Evolutionary conservation across 2,329 filamentous ascomycete species (phyloP).

Genomic region (Colletotrichum theobromicola): DNA sequence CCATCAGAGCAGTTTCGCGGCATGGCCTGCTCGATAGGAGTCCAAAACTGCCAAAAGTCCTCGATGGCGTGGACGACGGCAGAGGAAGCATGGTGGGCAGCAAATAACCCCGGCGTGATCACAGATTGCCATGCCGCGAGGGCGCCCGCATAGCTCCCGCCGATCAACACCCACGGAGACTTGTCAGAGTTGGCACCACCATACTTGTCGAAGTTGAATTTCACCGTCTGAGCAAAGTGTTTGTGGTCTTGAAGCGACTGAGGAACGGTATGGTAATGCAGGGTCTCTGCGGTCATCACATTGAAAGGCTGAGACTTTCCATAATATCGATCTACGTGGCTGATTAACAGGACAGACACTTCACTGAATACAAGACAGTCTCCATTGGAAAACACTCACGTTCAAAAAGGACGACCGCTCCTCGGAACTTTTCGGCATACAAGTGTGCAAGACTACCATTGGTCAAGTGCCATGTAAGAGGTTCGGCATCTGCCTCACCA

Average conservation of each 20-base stretch:
- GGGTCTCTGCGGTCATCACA: constrained; percentile 14
- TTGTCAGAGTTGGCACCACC: constrained; percentile 35
- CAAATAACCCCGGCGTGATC: constrained; percentile 52
- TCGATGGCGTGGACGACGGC: constrained; percentile 52
- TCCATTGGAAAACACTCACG: not conserved
- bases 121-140: constrained; percentile 53
- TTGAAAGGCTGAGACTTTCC: constrained; percentile 13
- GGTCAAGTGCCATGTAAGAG: not conserved
- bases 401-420: constrained; percentile 13
- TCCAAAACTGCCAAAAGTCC: constrained; percentile 54
- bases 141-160: constrained; percentile 57
- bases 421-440: constrained; percentile 7
- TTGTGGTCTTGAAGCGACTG: constrained; percentile 19
- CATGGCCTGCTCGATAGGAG: constrained; percentile 43
- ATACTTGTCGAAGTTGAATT: constrained; percentile 41
- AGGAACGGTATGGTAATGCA: constrained; percentile 10
- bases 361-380: no score
- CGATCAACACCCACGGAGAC: constrained; percentile 57
- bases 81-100: constrained; percentile 55
- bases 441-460: not conserved
- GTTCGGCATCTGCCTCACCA: not conserved
- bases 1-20: constrained; percentile 47
- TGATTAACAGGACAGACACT: not conserved
- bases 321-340: constrained; percentile 9
- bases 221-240: constrained; percentile 28